phyloP scores from a whole-genome alignment of 2,329 filamentous ascomycete genomes.

The Mycosphaerelloides madeirae region DNA sequence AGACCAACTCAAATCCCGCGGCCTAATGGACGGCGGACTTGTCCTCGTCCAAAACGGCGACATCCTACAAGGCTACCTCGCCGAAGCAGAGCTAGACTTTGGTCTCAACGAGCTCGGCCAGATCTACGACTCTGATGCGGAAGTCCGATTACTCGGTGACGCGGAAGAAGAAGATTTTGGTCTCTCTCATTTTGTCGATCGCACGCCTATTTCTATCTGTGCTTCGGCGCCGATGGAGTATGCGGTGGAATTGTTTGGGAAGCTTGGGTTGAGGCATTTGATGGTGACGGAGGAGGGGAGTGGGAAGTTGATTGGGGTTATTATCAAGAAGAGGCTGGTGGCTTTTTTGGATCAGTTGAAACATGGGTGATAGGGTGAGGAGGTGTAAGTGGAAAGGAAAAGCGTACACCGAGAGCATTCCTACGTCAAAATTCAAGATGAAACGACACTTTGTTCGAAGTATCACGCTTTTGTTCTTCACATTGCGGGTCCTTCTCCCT shows the following conservation, averaged over 20 bases:
- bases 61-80: constrained; percentile 53
- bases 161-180: constrained; percentile 37
- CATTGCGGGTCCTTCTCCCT: no score
- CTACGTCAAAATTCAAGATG: no score
- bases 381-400: no score
- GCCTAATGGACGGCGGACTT: constrained; percentile 55
- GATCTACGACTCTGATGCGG: constrained; percentile 31
- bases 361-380: no score
- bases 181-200: constrained; percentile 49
- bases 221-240: constrained; percentile 54
- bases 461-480: no score
- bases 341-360: constrained; percentile 44
- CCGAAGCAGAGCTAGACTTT: constrained; percentile 51
- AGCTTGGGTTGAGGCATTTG: constrained; percentile 52
- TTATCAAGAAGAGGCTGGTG: constrained; percentile 56
- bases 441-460: no score
- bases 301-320: constrained; percentile 48
- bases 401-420: no score
- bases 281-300: constrained; percentile 51
- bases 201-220: constrained; percentile 49
- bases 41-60: constrained; percentile 49
- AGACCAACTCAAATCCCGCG: constrained; percentile 43
- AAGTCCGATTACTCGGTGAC: constrained; percentile 39
- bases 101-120: constrained; percentile 38
- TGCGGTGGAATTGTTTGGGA: constrained; percentile 57